Conservation (phyloP, 768 basidiomycete genomes). For the Suillus clintonianus region DNA sequence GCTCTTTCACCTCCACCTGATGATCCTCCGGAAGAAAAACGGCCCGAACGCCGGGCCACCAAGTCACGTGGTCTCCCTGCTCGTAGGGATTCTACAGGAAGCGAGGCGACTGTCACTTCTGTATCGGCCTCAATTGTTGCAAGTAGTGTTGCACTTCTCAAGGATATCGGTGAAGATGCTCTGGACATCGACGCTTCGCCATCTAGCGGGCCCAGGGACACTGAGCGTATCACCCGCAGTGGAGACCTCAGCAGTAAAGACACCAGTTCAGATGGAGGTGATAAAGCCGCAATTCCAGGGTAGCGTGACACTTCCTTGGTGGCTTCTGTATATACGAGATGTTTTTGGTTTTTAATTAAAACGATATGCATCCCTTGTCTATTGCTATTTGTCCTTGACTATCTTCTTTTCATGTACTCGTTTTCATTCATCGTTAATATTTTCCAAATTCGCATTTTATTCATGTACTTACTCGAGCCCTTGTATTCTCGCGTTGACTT, state of each 20-base stretch:
- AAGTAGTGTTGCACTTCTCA: slow-evolving; percentile 13
- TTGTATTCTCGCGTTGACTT: neutral
- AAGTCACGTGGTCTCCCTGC: slow-evolving; percentile 43
- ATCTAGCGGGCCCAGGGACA: neutral
- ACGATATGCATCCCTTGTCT: slow-evolving; percentile 1
- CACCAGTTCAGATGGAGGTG: neutral
- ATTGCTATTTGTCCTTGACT: neutral
- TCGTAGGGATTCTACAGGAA: slow-evolving; percentile 54
- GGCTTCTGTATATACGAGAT: neutral
- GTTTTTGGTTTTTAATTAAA: neutral
- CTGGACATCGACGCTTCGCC: slow-evolving; percentile 14
- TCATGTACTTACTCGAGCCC: neutral
- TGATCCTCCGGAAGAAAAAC: slow-evolving; percentile 36
- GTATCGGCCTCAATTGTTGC: slow-evolving; percentile 35
- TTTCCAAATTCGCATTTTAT: neutral
- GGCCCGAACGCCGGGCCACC: slow-evolving; percentile 47
- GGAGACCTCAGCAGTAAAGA: slow-evolving; percentile 4
- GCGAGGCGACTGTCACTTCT: slow-evolving; percentile 46
- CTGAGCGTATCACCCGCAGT: neutral
- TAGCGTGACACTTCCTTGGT: neutral
- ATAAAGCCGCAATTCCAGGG: neutral
- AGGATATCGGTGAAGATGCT: slow-evolving; percentile 16
- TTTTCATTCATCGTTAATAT: neutral
- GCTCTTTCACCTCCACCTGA: slow-evolving; percentile 24
- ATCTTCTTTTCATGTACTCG: neutral